These are phyloP conservation scores for Exophiala spinifera DNA, from an alignment of 2,329 filamentous ascomycete genomes.

Conservation along the genomic window DNA sequence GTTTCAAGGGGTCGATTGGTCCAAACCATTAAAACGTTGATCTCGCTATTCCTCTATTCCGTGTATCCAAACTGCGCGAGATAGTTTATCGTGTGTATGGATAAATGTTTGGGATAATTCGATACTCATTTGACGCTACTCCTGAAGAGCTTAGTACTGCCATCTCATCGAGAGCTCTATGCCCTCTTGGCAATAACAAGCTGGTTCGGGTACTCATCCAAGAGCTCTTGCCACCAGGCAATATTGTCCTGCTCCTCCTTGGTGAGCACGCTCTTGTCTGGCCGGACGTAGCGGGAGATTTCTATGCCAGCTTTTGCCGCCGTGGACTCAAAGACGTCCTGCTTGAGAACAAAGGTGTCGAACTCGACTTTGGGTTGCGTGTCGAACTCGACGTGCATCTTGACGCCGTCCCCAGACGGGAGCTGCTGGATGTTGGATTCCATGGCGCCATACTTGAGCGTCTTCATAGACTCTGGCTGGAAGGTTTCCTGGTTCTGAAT, in stretches of 20 bases:
- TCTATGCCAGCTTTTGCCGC: constrained; percentile 2
- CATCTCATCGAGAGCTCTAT: not conserved
- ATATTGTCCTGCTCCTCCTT: not conserved
- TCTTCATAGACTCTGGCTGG: constrained; percentile 8
- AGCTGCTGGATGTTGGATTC: constrained; percentile 2
- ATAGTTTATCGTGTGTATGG: no score
- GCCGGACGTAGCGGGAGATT: not conserved
- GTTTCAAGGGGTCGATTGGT: no score
- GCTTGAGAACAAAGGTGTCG: constrained; percentile 7
- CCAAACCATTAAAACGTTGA: no score
- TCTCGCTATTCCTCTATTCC: no score
- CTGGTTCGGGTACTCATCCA: constrained; percentile 9
- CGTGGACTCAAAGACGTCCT: constrained; percentile 3
- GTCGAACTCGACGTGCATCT: constrained; percentile 12
- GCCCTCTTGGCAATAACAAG: constrained; percentile 5
- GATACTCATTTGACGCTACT: no score
- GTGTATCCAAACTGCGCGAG: no score
- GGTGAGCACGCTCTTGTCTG: constrained; percentile 4
- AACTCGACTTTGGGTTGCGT: constrained; percentile 9
- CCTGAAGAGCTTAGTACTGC: no score
- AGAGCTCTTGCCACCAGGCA: constrained; percentile 4
- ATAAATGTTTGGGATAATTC: no score
- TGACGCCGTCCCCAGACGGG: constrained; percentile 5
- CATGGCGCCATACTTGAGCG: constrained; percentile 6
- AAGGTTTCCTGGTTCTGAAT: constrained; percentile 27